Evolutionary conservation across 306 rosid genomes (phyloP).

Genomic region (Fragaria iinumae): DNA sequence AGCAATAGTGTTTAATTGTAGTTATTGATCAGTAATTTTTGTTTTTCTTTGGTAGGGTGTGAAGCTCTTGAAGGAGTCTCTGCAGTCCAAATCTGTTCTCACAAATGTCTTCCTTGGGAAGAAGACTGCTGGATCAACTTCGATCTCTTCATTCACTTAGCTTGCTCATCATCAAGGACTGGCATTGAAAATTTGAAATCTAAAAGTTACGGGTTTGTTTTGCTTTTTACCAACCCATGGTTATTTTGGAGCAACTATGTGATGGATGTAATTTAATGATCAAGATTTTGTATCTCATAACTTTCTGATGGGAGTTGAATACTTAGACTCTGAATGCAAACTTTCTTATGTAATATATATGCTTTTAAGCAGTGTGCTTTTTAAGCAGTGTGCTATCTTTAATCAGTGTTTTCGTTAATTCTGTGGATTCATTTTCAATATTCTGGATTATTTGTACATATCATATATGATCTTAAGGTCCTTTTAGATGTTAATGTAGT

Average conservation of each 20-base stretch:
- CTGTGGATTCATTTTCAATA: neutral
- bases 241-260: neutral
- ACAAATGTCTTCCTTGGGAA: conserved; percentile 19
- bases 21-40: neutral
- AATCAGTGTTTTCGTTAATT: neutral
- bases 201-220: neutral
- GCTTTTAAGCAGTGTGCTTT: neutral
- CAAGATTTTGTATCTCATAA: neutral
- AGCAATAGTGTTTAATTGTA: too few relatives aligned
- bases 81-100: conserved; percentile 1
- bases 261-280: too few relatives aligned
- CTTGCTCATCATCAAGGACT: neutral
- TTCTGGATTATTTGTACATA: too few relatives aligned
- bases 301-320: neutral
- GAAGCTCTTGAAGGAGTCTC: conserved; percentile 11
- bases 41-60: conserved; percentile 7
- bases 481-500: too few relatives aligned
- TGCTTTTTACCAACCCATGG: neutral
- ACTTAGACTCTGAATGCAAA: too few relatives aligned
- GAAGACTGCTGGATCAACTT: neutral
- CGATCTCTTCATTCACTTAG: neutral
- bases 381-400: too few relatives aligned
- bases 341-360: neutral
- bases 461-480: too few relatives aligned
- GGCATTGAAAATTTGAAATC: too few relatives aligned